These are phyloP conservation scores for Amyloporia xantha DNA, from an alignment of 768 basidiomycete genomes.

Conservation along the genomic window DNA sequence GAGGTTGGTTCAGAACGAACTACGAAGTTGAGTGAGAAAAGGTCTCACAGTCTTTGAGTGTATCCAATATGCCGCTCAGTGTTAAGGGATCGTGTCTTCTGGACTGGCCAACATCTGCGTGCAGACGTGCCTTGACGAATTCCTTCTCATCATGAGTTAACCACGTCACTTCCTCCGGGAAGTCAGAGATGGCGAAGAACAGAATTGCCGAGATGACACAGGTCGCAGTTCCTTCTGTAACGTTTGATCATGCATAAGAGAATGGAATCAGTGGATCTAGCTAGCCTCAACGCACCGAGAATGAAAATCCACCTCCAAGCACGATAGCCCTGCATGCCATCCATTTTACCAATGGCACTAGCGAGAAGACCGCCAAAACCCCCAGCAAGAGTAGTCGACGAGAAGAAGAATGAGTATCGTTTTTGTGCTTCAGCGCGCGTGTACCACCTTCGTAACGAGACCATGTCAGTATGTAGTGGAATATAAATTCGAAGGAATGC, in stretches of 20 bases:
- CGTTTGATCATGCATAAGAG: no score
- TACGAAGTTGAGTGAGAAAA: no score
- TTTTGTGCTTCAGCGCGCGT: conserved; percentile 30
- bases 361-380: conserved; percentile 29
- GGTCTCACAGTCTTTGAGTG: conserved; percentile 23
- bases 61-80: conserved; percentile 15
- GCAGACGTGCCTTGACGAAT: conserved; percentile 24
- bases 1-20: neutral
- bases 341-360: conserved; percentile 28
- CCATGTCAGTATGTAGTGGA: no score
- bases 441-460: conserved; percentile 32
- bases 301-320: conserved; percentile 31
- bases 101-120: conserved; percentile 24
- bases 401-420: conserved; percentile 32
- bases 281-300: conserved; percentile 14
- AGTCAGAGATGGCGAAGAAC: conserved; percentile 30
- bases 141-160: conserved; percentile 24
- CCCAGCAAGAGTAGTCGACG: conserved; percentile 33
- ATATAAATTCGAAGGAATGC: no score
- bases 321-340: conserved; percentile 22
- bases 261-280: no score
- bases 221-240: conserved; percentile 31
- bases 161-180: conserved; percentile 28
- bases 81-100: conserved; percentile 17
- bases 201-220: conserved; percentile 25